Evolutionary conservation across 129 eudicot genomes (phyloP).

Genomic region (Escallonia rubra): DNA sequence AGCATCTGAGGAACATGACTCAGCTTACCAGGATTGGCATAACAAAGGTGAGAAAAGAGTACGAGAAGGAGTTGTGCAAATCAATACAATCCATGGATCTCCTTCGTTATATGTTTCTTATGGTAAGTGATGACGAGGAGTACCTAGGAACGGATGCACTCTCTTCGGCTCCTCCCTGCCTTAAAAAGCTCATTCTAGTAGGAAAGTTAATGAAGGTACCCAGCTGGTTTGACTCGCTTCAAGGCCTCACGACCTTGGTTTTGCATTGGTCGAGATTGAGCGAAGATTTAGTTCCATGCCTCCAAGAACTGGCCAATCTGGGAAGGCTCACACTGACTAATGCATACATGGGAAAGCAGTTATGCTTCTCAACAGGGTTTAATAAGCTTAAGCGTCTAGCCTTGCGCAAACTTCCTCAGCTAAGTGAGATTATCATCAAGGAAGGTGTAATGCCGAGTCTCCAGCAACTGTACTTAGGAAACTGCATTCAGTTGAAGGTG

Average conservation of each 20-base stretch:
- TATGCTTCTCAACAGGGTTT: background rate
- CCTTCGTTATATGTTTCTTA: background rate
- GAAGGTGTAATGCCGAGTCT: constrained; percentile 5
- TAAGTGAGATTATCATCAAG: background rate
- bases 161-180: background rate
- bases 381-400: background rate
- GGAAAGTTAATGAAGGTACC: background rate
- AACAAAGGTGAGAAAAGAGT: background rate
- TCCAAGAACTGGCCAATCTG: background rate
- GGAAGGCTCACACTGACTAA: background rate
- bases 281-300: background rate
- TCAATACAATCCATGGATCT: background rate
- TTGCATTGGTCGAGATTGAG: background rate
- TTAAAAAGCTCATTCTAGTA: background rate
- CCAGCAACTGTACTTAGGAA: background rate
- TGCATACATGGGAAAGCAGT: background rate
- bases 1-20: background rate
- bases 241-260: background rate
- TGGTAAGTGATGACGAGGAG: constrained; percentile 1
- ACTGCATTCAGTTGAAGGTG: background rate
- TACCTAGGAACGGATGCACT: background rate
- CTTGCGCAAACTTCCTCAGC: background rate
- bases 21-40: background rate
- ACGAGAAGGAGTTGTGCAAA: background rate
- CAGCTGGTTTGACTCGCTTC: background rate